Conservation (phyloP, 768 basidiomycete species). For the Daedaleopsis sinensis region DNA sequence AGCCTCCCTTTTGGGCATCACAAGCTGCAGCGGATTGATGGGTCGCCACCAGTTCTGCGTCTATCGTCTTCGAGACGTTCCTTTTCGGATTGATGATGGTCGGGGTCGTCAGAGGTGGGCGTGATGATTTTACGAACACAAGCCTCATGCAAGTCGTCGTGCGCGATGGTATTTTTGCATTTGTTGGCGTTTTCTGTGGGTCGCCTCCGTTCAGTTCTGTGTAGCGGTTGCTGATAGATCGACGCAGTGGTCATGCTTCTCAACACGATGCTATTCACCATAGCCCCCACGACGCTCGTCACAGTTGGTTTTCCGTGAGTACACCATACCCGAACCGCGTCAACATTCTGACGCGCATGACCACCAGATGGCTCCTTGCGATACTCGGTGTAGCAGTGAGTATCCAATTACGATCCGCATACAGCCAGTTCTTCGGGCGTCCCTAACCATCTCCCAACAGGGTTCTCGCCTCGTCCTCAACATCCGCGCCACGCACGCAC, state of each 20-base stretch:
- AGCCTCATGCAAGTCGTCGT: constrained; percentile 26
- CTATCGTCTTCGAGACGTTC: constrained; percentile 27
- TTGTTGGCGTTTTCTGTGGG: constrained; percentile 31
- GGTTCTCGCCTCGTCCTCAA: constrained; percentile 19
- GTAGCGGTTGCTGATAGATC: background rate
- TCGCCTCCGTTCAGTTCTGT: background rate
- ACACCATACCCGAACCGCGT: background rate
- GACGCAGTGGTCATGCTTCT: constrained; percentile 15
- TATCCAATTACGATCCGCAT: background rate
- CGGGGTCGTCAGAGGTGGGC: constrained; percentile 24
- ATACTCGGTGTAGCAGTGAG: constrained; percentile 17
- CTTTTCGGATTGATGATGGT: constrained; percentile 29
- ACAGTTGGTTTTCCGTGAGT: constrained; percentile 19
- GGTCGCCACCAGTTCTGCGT: constrained; percentile 20
- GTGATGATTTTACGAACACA: constrained; percentile 25
- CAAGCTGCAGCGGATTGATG: background rate
- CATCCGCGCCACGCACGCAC: constrained; percentile 8
- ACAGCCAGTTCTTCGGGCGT: background rate
- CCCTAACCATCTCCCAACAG: background rate
- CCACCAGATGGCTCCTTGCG: constrained; percentile 14
- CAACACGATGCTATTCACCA: constrained; percentile 19
- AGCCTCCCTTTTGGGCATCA: background rate
- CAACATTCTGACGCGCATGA: too few relatives aligned
- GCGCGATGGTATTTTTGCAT: constrained; percentile 32
- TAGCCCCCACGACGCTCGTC: constrained; percentile 18